Conservation (phyloP, 208 protist genomes). For the Naegleria gruberi region DNA sequence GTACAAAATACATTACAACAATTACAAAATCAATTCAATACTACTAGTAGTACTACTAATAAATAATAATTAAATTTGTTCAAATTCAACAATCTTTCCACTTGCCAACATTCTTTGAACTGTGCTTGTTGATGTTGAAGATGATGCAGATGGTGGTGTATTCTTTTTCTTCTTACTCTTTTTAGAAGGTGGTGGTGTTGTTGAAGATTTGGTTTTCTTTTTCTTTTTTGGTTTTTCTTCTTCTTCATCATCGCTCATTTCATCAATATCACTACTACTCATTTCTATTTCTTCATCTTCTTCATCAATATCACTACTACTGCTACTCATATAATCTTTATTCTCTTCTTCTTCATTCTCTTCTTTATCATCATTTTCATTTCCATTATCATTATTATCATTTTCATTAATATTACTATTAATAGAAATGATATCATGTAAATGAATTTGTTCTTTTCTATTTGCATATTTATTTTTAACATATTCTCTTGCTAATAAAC, state of each 20-base stretch:
- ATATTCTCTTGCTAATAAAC: not conserved
- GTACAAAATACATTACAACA: not conserved
- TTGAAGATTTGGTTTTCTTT: too few relatives aligned
- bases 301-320: too few relatives aligned
- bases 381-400: not conserved
- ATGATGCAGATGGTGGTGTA: too few relatives aligned
- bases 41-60: not conserved
- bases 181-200: too few relatives aligned
- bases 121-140: not conserved
- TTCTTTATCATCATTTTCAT: not conserved
- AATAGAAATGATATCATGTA: not conserved
- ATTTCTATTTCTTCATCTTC: too few relatives aligned
- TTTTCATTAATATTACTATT: not conserved
- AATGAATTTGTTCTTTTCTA: not conserved
- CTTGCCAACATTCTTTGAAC: not conserved
- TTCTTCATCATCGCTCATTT: too few relatives aligned
- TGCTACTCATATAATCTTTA: too few relatives aligned
- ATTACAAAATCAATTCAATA: not conserved
- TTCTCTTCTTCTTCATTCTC: not conserved
- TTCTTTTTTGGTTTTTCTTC: too few relatives aligned
- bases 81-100: not conserved
- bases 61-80: not conserved
- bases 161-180: too few relatives aligned
- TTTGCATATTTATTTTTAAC: constrained; percentile 3
- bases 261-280: too few relatives aligned